Evolutionary conservation across 352 stramenopile species (phyloP).

Genomic region (Phytophthora chlamydospora): DNA sequence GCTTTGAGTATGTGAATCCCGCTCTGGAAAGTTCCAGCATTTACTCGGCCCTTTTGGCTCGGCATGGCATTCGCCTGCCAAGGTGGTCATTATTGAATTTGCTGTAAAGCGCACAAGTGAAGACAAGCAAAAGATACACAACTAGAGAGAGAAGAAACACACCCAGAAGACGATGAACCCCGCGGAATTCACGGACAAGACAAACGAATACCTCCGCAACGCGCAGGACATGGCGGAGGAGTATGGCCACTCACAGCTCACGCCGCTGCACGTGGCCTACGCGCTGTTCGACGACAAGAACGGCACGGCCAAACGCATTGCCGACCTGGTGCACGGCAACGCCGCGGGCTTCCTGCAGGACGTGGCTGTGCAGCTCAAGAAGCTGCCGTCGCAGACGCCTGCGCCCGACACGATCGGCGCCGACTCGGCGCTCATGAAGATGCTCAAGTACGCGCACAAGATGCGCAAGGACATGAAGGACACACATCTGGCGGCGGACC

Average conservation of each 20-base stretch:
- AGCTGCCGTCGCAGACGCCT: slow-evolving; percentile 74
- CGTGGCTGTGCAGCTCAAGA: slow-evolving; percentile 58
- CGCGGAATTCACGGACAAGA: slow-evolving; percentile 86
- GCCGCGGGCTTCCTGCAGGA: slow-evolving; percentile 53
- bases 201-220: slow-evolving; percentile 60
- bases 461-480: slow-evolving; percentile 84
- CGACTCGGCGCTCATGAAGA: slow-evolving; percentile 74
- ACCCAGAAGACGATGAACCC: slow-evolving; percentile 55
- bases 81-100: slow-evolving; percentile 39
- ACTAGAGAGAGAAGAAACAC: slow-evolving; percentile 4
- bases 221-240: slow-evolving; percentile 66
- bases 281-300: slow-evolving; percentile 75
- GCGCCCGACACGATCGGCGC: slow-evolving; percentile 63
- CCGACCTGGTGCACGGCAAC: slow-evolving; percentile 59
- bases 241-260: slow-evolving; percentile 74
- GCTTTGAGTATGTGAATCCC: slow-evolving; percentile 15
- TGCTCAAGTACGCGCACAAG: slow-evolving; percentile 85
- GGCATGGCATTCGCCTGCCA: too few relatives aligned
- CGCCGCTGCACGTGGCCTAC: slow-evolving; percentile 70
- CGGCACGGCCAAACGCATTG: slow-evolving; percentile 60
- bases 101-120: slow-evolving; percentile 24
- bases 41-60: background rate
- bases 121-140: slow-evolving; percentile 19
- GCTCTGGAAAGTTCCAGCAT: slow-evolving; percentile 41
- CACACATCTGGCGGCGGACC: slow-evolving; percentile 76